Evolutionary conservation across 805 yeast genomes (phyloP).

Genomic region (Lipomyces anomalus): DNA sequence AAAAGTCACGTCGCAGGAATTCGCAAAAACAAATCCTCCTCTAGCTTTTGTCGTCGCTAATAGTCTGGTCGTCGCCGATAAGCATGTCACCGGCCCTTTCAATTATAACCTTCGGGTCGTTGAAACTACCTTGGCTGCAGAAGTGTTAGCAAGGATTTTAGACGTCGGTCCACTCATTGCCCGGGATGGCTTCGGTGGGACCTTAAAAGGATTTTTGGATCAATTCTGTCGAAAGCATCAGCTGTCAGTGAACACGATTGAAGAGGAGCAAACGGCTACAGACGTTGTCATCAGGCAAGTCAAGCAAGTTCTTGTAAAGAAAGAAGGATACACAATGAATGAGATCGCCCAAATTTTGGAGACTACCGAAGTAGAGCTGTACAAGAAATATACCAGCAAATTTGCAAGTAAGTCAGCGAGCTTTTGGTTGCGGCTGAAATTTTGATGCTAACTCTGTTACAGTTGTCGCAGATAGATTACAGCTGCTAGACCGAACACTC

Average conservation of each 20-base stretch:
- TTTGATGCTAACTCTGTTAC: background rate
- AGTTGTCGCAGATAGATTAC: slow-evolving; percentile 51
- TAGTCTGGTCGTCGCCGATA: slow-evolving; percentile 56
- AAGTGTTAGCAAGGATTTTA: slow-evolving; percentile 46
- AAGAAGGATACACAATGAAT: slow-evolving; percentile 47
- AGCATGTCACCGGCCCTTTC: slow-evolving; percentile 62
- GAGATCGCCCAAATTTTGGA: slow-evolving; percentile 45
- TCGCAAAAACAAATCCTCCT: slow-evolving; percentile 36
- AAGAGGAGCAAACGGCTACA: slow-evolving; percentile 39
- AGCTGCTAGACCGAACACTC: slow-evolving; percentile 51
- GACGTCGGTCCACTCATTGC: slow-evolving; percentile 45
- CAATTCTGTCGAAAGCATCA: background rate
- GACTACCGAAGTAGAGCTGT: slow-evolving; percentile 40
- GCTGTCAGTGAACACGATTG: slow-evolving; percentile 31
- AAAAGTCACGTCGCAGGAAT: slow-evolving; percentile 47
- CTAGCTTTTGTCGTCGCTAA: slow-evolving; percentile 58
- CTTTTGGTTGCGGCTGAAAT: background rate
- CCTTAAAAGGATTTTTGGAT: slow-evolving; percentile 51
- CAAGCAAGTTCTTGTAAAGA: slow-evolving; percentile 39
- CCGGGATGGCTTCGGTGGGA: slow-evolving; percentile 41
- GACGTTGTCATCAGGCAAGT: slow-evolving; percentile 42
- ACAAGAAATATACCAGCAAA: slow-evolving; percentile 42
- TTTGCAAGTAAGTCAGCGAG: slow-evolving; percentile 36
- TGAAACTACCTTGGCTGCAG: slow-evolving; percentile 65
- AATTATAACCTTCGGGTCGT: slow-evolving; percentile 68